Evolutionary conservation across 2,329 filamentous ascomycete species (phyloP), one percentile per base, ranked within the genome.

Genomic region (Pyrenophora teres): DNA sequence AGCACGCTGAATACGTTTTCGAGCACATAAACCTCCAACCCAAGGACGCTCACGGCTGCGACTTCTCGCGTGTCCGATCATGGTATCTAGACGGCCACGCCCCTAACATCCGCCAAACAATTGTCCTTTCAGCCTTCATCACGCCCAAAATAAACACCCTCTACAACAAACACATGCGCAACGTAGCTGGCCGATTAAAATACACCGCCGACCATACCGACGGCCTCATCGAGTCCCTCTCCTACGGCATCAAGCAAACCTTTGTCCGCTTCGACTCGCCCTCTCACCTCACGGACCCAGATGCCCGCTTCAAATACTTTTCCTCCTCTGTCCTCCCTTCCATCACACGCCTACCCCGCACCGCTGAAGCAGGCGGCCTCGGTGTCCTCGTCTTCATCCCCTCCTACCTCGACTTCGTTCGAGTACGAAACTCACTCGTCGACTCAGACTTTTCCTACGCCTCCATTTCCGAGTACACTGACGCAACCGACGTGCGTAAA

Each of bases 71-170:
- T 15, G 90, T 97, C 5, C 84, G 92, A 43, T 85, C 81, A 58
- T 97, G 91, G 91, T 97, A 97, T 70, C 82, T 97, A n/a, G 92
- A 97, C 65, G 87, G 87, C 64, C 87, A 92, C 63, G 88, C 92
- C 18, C 84, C 83, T 56, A 81, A 88, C 70, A 85, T 94, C 69
- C 88, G 94, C 13, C 94, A 99, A 71, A 96, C 90, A 0, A 82
- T 97, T 57, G 76, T 96, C 13, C 76, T 95, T 50, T 86, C 90
- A 21, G 85, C 88, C 23, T 97, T 92, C 76, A 84, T 94, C 62
- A 94, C 92, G 0, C 93, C 94, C 0, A 92, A 96, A 72, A 83
- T 97, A 49, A 89, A 92, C 58, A 86, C 87, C 50, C 79, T 97
- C 27, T 87, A 90, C 72, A 87, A 88, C 51, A 80, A 82, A 30